These are phyloP conservation scores for Solioccasus polychromus DNA, from an alignment of 768 basidiomycete genomes.

Conservation along the genomic window DNA sequence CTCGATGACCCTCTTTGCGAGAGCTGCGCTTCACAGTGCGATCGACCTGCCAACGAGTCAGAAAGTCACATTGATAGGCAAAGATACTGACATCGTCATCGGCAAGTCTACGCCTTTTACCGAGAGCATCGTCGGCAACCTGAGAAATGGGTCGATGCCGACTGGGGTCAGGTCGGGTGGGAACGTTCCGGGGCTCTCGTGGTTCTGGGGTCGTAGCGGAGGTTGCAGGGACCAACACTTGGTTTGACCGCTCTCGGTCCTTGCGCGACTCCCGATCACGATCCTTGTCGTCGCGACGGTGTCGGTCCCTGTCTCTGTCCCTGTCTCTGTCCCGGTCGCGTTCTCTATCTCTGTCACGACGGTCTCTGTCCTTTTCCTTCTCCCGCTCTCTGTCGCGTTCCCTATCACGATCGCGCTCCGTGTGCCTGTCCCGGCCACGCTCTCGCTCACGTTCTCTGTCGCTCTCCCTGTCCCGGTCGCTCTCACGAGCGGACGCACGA, in stretches of 20 bases:
- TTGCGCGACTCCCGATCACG: slow-evolving; percentile 63
- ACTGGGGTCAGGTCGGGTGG: slow-evolving; percentile 56
- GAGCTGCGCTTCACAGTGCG: slow-evolving; percentile 78
- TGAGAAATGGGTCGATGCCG: slow-evolving; percentile 49
- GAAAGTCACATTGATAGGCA: slow-evolving; percentile 1
- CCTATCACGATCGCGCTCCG: slow-evolving; percentile 47
- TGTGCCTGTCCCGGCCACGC: slow-evolving; percentile 43
- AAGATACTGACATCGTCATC: slow-evolving; percentile 69
- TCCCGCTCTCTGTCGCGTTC: slow-evolving; percentile 43
- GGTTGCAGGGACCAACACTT: slow-evolving; percentile 33
- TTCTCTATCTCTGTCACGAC: slow-evolving; percentile 43
- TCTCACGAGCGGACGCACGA: slow-evolving; percentile 34
- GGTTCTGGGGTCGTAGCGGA: slow-evolving; percentile 43
- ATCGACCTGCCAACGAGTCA: slow-evolving; percentile 49
- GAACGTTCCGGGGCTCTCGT: slow-evolving; percentile 58
- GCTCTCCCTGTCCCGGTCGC: slow-evolving; percentile 40
- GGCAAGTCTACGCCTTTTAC: slow-evolving; percentile 63
- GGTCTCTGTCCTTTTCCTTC: slow-evolving; percentile 39
- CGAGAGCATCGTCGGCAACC: slow-evolving; percentile 60
- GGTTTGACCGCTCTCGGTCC: slow-evolving; percentile 48
- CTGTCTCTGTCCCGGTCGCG: slow-evolving; percentile 46
- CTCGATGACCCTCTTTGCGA: slow-evolving; percentile 74
- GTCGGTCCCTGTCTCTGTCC: slow-evolving; percentile 43
- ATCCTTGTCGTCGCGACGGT: slow-evolving; percentile 60
- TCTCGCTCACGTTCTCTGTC: slow-evolving; percentile 50